These are phyloP conservation scores for Pichia sp. DNA, from an alignment of 1,139 yeast species.

Conservation along the genomic window DNA sequence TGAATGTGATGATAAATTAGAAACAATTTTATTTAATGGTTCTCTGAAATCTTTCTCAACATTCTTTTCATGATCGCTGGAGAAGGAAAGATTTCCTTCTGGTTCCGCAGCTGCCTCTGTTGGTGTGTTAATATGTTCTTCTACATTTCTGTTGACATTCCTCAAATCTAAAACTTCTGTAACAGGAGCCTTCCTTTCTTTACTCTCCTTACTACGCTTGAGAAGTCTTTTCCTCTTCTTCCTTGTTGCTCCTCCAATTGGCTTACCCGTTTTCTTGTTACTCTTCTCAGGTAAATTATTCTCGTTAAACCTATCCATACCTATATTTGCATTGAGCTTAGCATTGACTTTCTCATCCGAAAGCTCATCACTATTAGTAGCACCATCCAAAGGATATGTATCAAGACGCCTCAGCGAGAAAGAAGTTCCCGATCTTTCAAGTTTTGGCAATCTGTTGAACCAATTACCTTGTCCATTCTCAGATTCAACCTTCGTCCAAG, in stretches of 20 bases:
- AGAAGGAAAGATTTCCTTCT: background rate
- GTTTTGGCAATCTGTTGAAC: slow-evolving; percentile 74
- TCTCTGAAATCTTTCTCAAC: slow-evolving; percentile 1
- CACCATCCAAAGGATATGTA: slow-evolving; percentile 30
- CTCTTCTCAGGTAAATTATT: slow-evolving; percentile 27
- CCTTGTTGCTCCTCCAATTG: slow-evolving; percentile 72
- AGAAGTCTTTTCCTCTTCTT: slow-evolving; percentile 30
- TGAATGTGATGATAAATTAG: slow-evolving; percentile 7
- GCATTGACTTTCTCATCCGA: slow-evolving; percentile 14
- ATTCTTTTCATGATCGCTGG: background rate
- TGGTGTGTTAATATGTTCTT: too few species aligned
- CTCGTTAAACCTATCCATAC: slow-evolving; percentile 14
- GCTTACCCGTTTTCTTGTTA: too few species aligned
- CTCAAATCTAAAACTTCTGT: slow-evolving; percentile 21
- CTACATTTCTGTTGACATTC: slow-evolving; percentile 16
- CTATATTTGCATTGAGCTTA: slow-evolving; percentile 13
- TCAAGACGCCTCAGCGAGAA: slow-evolving; percentile 78
- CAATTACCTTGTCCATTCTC: slow-evolving; percentile 55
- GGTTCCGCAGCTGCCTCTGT: too few species aligned
- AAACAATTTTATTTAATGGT: slow-evolving; percentile 9
- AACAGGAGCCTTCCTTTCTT: slow-evolving; percentile 23
- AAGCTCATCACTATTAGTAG: slow-evolving; percentile 7
- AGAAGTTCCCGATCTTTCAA: slow-evolving; percentile 65
- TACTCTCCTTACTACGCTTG: slow-evolving; percentile 30
- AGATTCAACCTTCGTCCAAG: slow-evolving; percentile 51